Evolutionary conservation across 129 eudicot genomes (phyloP).

Genomic region (Helichrysum umbraculigerum): DNA sequence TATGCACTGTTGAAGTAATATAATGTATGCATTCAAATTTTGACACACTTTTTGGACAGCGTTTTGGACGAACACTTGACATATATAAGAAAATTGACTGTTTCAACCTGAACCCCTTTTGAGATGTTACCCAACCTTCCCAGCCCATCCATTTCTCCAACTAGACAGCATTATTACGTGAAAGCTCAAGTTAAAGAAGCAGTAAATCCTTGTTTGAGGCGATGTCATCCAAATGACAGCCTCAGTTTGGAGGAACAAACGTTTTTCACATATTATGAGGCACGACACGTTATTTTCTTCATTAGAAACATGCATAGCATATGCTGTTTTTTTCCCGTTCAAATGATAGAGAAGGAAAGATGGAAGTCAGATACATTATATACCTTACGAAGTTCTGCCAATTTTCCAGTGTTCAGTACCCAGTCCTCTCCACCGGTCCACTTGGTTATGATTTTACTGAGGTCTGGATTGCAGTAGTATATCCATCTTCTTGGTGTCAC

Average conservation of each 20-base stretch:
- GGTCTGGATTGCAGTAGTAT: constrained; percentile 85
- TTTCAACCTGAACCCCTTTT: not conserved
- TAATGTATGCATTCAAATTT: not conserved
- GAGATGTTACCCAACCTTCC: not conserved
- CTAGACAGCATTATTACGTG: not conserved
- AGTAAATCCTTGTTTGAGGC: constrained; percentile 4
- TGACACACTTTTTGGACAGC: not conserved
- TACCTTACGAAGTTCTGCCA: constrained; percentile 85
- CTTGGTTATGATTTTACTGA: constrained; percentile 74
- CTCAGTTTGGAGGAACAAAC: constrained; percentile 20
- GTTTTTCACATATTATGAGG: constrained; percentile 4
- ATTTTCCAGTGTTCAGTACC: constrained; percentile 79
- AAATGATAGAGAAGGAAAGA: constrained; percentile 1
- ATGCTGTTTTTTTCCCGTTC: constrained; percentile 7
- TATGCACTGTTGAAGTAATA: not conserved
- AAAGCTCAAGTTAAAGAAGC: not conserved
- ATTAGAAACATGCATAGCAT: not conserved
- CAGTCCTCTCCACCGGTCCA: constrained; percentile 90
- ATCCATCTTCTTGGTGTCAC: constrained; percentile 99
- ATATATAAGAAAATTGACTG: not conserved
- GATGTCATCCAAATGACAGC: not conserved
- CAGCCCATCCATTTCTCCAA: not conserved
- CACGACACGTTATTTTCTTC: not conserved
- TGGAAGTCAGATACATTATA: constrained; percentile 5
- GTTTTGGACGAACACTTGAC: not conserved